Evolutionary conservation across 2,329 filamentous ascomycete species (phyloP), one percentile per base, ranked within the genome.

Genomic region (Ceratocystis huliohia): DNA sequence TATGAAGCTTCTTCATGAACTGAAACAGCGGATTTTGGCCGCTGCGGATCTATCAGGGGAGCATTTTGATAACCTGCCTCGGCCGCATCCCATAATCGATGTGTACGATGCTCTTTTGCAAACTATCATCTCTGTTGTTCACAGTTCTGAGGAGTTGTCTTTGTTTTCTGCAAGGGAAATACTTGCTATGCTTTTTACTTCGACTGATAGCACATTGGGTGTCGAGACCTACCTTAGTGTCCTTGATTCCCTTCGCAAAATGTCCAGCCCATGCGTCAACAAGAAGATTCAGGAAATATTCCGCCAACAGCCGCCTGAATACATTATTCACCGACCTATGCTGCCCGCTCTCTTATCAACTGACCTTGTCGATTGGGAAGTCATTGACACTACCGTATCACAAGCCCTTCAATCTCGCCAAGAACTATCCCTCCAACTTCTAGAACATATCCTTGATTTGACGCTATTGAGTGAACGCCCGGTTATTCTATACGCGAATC

Each of bases 401-500:
- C 87, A 88, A 73, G 85, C 88, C 1, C 80, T 97, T 22, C 79
- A 84, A 66, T 81, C 87, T 66, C 85, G 85, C 67, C 89, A 91
- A 69, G 81, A 85, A 6, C 82, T 82, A 25, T 89, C 88, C 1
- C 77, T 96, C 2, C 85, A 91, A 66, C 88, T 96, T 73, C 80
- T 97, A n/a, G 85, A 87, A 64, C 85, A 86, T 56, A 79, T 96
- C 56, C 80, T 96, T 69, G 88, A 94, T 70, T 83, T 90, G 56
- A 84, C 92, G 0, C 78, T 96, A 7, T 82, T 96, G 63, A 89
- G 84, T 70, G 89, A 91, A 61, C 84, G 86, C 57, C 89, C 91
- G 0, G 83, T 88, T 48, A 88, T 88, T 0, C 78, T 96, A 61
- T 88, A 91, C 71, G 86, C 91, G 1, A 91, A 97, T 75, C 95